Percentiles rank a stretch among this genome's conserved stretches.
These are phyloP conservation scores for Clonostachys rhizophaga DNA, from an alignment of 2,329 filamentous ascomycete genomes.

Conservation along the genomic window DNA sequence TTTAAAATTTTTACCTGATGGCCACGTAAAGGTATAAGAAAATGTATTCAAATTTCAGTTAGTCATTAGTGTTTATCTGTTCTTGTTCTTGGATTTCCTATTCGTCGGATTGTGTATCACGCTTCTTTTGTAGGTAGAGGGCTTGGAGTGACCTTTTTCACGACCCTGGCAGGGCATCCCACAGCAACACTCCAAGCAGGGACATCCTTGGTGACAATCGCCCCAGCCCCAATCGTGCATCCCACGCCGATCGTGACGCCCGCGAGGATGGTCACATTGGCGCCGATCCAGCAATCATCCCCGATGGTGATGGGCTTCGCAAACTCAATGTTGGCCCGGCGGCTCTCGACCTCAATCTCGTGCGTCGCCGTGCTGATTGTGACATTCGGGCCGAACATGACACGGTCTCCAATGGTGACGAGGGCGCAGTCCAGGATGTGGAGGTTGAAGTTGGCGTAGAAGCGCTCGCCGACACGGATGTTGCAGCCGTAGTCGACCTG, in stretches of 20 bases:
- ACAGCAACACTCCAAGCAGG: slow-evolving; percentile 42
- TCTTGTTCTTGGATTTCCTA: too few species aligned
- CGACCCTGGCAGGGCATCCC: slow-evolving; percentile 40
- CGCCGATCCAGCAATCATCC: slow-evolving; percentile 52
- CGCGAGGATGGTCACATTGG: slow-evolving; percentile 41
- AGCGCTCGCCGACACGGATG: slow-evolving; percentile 48
- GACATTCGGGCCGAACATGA: slow-evolving; percentile 68
- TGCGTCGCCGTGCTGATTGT: slow-evolving; percentile 68
- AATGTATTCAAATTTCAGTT: too few species aligned
- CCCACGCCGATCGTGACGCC: slow-evolving; percentile 48
- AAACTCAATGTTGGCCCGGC: slow-evolving; percentile 41
- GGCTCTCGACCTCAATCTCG: slow-evolving; percentile 55
- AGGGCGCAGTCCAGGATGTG: slow-evolving; percentile 69
- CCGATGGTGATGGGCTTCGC: slow-evolving; percentile 38
- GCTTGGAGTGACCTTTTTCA: slow-evolving; percentile 35
- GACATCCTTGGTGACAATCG: slow-evolving; percentile 44
- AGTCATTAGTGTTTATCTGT: too few species aligned
- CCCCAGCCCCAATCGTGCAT: slow-evolving; percentile 43
- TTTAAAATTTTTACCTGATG: too few species aligned
- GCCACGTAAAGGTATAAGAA: too few species aligned
- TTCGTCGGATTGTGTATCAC: too few species aligned
- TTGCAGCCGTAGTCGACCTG: slow-evolving; percentile 59
- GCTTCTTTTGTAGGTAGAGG: slow-evolving; percentile 5
- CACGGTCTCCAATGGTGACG: slow-evolving; percentile 65
- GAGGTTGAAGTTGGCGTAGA: slow-evolving; percentile 53